These are phyloP conservation scores for Ustilago xerochloae DNA, from an alignment of 1,284 basidiomycete species.

Conservation along the genomic window DNA sequence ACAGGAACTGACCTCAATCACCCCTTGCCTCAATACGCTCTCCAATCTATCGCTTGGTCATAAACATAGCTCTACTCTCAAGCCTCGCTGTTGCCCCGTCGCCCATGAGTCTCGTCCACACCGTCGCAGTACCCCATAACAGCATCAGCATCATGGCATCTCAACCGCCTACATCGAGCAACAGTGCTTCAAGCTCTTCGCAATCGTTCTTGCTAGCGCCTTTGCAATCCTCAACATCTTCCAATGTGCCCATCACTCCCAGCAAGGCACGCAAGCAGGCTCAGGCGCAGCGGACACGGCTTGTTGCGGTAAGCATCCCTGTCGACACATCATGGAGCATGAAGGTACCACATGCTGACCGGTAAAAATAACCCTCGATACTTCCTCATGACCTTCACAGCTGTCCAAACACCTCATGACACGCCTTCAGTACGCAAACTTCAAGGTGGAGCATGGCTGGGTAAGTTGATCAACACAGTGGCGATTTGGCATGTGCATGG, in stretches of 20 bases:
- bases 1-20: too few species aligned
- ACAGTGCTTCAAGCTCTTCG: conserved; percentile 18
- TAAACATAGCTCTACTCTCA: too few species aligned
- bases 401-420: conserved; percentile 57
- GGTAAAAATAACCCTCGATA: neutral
- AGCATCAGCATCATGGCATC: conserved; percentile 40
- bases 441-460: conserved; percentile 67
- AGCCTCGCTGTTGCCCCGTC: too few species aligned
- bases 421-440: conserved; percentile 61
- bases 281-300: conserved; percentile 45
- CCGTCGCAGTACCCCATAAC: conserved; percentile 6
- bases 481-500: neutral
- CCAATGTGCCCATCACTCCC: conserved; percentile 40
- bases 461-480: conserved; percentile 20
- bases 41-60: too few species aligned
- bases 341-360: neutral
- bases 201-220: conserved; percentile 39
- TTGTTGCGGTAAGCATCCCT: conserved; percentile 37
- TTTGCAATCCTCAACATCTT: conserved; percentile 27
- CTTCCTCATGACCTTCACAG: conserved; percentile 14
- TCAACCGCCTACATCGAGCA: conserved; percentile 17
- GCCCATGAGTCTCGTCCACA: conserved; percentile 20
- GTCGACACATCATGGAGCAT: too few species aligned
- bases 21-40: too few species aligned
- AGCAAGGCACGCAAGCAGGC: conserved; percentile 48